Percentiles rank a stretch among this genome's conserved stretches.
These are phyloP conservation scores for Floccularia luteovirens DNA, from an alignment of 768 basidiomycete genomes.

Conservation along the genomic window DNA sequence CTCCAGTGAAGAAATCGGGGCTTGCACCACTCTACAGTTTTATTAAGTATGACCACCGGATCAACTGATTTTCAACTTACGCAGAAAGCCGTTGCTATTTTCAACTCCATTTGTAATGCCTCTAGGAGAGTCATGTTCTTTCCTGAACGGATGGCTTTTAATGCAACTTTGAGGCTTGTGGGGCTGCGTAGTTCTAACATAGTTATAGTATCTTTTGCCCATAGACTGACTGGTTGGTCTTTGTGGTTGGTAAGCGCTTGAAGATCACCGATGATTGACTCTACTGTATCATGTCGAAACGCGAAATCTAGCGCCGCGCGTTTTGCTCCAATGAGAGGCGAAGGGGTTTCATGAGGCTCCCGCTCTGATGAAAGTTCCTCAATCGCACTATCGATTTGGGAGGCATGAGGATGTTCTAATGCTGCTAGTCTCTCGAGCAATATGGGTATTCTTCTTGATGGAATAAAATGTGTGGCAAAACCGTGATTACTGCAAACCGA, in stretches of 20 bases:
- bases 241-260: conserved; percentile 28
- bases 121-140: conserved; percentile 51
- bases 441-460: conserved; percentile 64
- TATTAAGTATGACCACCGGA: conserved; percentile 9
- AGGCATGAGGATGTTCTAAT: conserved; percentile 35
- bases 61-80: conserved; percentile 40
- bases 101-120: conserved; percentile 77
- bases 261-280: conserved; percentile 60
- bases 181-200: conserved; percentile 71
- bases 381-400: conserved; percentile 46
- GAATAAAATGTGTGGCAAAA: conserved; percentile 89
- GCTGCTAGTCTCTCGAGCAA: conserved; percentile 63
- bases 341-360: conserved; percentile 43
- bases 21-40: conserved; percentile 58
- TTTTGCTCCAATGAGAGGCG: conserved; percentile 48
- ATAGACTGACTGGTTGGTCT: conserved; percentile 44
- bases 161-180: conserved; percentile 87
- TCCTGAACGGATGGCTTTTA: conserved; percentile 73
- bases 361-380: conserved; percentile 69
- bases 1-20: conserved; percentile 79
- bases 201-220: conserved; percentile 69
- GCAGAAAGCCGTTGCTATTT: conserved; percentile 83
- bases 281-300: conserved; percentile 67
- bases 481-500: conserved; percentile 66
- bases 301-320: conserved; percentile 77